These are phyloP conservation scores for Iberis amara DNA, from an alignment of 441 rosid species.

Conservation along the genomic window DNA sequence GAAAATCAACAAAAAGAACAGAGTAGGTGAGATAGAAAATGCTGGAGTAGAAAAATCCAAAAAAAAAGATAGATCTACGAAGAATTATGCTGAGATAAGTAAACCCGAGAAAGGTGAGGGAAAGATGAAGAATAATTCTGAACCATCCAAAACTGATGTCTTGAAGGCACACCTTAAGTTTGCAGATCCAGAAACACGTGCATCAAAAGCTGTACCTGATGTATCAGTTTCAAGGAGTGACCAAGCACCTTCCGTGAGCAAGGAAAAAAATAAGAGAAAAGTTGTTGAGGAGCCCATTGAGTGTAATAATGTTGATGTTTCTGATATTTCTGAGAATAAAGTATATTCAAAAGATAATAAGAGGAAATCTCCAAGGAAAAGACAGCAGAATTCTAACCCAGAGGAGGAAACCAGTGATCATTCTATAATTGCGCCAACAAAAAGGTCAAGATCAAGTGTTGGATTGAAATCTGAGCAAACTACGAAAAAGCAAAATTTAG, in stretches of 20 bases:
- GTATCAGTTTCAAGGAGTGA: constrained; percentile 25
- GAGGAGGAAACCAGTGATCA: constrained; percentile 53
- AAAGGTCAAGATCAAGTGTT: constrained; percentile 31
- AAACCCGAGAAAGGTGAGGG: constrained; percentile 3
- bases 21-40: constrained; percentile 26
- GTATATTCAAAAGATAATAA: neutral
- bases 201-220: constrained; percentile 15
- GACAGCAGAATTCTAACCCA: constrained; percentile 48
- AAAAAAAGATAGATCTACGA: neutral
- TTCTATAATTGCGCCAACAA: constrained; percentile 30
- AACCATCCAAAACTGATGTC: neutral
- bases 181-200: constrained; percentile 24
- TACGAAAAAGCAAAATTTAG: constrained; percentile 31
- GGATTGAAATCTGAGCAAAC: constrained; percentile 30
- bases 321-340: too few relatives aligned
- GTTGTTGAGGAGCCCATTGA: constrained; percentile 47
- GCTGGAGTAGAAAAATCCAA: constrained; percentile 17
- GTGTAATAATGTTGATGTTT: constrained; percentile 30
- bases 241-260: constrained; percentile 15
- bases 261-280: constrained; percentile 32
- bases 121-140: constrained; percentile 6
- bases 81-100: neutral
- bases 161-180: too few relatives aligned
- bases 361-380: constrained; percentile 56
- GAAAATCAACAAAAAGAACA: constrained; percentile 16